Conservation (phyloP, 805 yeast genomes). For the Saturnispora quitensis region DNA sequence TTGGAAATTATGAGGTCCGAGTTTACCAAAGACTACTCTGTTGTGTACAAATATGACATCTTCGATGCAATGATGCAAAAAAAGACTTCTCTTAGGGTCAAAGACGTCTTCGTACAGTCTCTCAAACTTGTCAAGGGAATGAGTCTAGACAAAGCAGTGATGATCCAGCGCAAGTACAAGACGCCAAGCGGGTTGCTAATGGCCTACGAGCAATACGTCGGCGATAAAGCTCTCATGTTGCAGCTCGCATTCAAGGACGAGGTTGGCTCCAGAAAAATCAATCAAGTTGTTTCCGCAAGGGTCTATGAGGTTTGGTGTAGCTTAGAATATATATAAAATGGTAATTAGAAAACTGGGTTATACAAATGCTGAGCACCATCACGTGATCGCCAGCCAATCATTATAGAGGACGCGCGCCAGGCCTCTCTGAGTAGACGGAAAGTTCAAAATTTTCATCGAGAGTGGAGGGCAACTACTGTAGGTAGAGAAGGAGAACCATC, state of each 20-base stretch:
- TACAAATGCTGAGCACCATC: slow-evolving; percentile 4
- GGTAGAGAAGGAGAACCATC: not conserved
- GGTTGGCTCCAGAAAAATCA: slow-evolving; percentile 44
- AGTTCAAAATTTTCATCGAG: not conserved
- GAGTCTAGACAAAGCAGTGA: slow-evolving; percentile 74
- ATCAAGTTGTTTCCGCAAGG: slow-evolving; percentile 40
- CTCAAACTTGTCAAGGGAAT: slow-evolving; percentile 75
- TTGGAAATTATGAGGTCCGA: slow-evolving; percentile 33
- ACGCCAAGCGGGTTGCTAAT: slow-evolving; percentile 59
- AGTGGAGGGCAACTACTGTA: not conserved
- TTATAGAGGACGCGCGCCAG: not conserved
- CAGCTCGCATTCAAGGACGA: slow-evolving; percentile 29
- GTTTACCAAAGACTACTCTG: slow-evolving; percentile 22
- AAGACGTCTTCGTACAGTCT: slow-evolving; percentile 67
- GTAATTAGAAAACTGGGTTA: not conserved
- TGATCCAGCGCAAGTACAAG: slow-evolving; percentile 58
- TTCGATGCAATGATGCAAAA: slow-evolving; percentile 68
- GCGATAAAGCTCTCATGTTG: slow-evolving; percentile 27
- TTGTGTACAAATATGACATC: slow-evolving; percentile 40
- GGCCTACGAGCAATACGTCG: slow-evolving; percentile 29
- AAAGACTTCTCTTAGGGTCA: slow-evolving; percentile 57
- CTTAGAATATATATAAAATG: not conserved
- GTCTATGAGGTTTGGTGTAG: slow-evolving; percentile 50
- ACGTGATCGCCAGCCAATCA: slow-evolving; percentile 7
- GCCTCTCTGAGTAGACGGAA: not conserved